Evolutionary conservation across 164 flowering plant genomes (phyloP).

Genomic region (Vitis vinifera): ASM3070453v1 NC_081814.1:6433501-6434000

Average conservation of each 20-base stretch:
- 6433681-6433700: not conserved
- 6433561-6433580: constrained; percentile 15
- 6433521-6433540: constrained; percentile 12
- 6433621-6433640: not conserved
- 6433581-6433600: constrained; percentile 7
- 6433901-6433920: constrained; percentile 20
- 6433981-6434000: not conserved
- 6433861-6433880: not conserved
- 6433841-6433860: not conserved
- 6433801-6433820: not conserved
- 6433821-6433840: constrained; percentile 1
- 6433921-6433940: not conserved
- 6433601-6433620: not conserved
- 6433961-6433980: not conserved
- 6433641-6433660: constrained; percentile 10
- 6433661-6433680: constrained; percentile 1
- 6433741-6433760: not conserved
- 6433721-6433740: not conserved
- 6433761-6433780: not conserved
- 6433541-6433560: not conserved
- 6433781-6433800: not conserved
- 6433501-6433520: constrained; percentile 4
- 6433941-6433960: not conserved
- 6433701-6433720: not conserved
- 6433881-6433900: constrained; percentile 20